Evolutionary conservation across 116 monocot species (phyloP).

Genomic region (Papilionanthe hybrid): DNA sequence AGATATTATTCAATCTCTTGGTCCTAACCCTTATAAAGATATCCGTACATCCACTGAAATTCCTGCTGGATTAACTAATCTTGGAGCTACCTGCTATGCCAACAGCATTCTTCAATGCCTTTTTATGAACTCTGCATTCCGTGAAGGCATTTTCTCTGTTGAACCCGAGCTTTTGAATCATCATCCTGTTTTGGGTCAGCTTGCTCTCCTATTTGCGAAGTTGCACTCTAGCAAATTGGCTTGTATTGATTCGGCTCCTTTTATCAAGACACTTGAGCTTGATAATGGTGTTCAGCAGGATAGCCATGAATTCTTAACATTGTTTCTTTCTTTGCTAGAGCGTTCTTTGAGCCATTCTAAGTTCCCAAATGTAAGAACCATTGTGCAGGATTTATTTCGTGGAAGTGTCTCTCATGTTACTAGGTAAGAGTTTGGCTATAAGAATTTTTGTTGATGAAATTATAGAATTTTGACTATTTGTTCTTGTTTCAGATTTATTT

Average conservation of each 20-base stretch:
- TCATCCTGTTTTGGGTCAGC: conserved; percentile 82
- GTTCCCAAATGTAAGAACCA: conserved; percentile 45
- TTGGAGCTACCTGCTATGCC: conserved; percentile 99
- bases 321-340: conserved; percentile 92
- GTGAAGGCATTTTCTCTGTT: conserved; percentile 71
- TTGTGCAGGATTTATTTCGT: conserved; percentile 89
- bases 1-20: conserved; percentile 72
- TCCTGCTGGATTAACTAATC: conserved; percentile 91
- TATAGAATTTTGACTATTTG: background rate
- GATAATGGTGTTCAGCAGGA: conserved; percentile 98
- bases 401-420: conserved; percentile 92
- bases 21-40: conserved; percentile 67
- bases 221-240: conserved; percentile 80
- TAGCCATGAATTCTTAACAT: conserved; percentile 94
- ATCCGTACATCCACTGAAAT: conserved; percentile 56
- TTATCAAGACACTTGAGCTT: conserved; percentile 88
- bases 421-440: conserved; percentile 29
- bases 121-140: conserved; percentile 85
- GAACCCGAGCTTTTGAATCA: conserved; percentile 66
- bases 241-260: conserved; percentile 93
- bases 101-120: conserved; percentile 99
- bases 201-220: conserved; percentile 80
- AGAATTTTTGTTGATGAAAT: background rate
- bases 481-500: background rate
- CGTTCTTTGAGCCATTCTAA: conserved; percentile 71